Evolutionary conservation across 2,329 filamentous ascomycete genomes (phyloP).

Genomic region (Fusarium sp.): DNA sequence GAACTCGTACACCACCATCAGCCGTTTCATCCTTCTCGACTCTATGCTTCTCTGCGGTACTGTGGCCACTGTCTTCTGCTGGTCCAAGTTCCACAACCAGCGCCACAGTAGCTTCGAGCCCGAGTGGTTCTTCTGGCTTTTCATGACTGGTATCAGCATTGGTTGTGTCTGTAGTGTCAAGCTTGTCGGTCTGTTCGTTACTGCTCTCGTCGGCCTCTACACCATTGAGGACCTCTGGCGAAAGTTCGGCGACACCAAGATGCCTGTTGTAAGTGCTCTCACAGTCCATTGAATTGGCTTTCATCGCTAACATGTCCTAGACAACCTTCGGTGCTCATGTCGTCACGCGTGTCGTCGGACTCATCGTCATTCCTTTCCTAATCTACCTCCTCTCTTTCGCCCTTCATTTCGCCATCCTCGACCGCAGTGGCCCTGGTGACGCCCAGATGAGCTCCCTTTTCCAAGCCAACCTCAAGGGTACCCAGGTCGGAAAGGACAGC

Average conservation of each 20-base stretch:
- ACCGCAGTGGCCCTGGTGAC: slow-evolving; percentile 94
- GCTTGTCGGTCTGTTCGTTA: slow-evolving; percentile 96
- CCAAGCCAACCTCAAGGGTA: slow-evolving; percentile 94
- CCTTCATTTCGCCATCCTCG: slow-evolving; percentile 91
- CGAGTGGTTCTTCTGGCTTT: slow-evolving; percentile 95
- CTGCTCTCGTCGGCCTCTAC: slow-evolving; percentile 93
- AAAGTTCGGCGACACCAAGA: slow-evolving; percentile 94
- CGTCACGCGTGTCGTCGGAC: slow-evolving; percentile 80
- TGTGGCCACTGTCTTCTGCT: slow-evolving; percentile 97
- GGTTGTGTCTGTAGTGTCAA: slow-evolving; percentile 99
- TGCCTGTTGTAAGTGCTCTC: slow-evolving; percentile 76
- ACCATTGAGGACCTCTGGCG: slow-evolving; percentile 97
- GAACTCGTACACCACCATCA: slow-evolving; percentile 99
- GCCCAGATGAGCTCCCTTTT: slow-evolving; percentile 99
- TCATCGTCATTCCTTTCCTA: slow-evolving; percentile 88
- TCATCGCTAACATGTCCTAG: slow-evolving; percentile 43
- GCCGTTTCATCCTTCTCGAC: slow-evolving; percentile 96
- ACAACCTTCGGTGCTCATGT: slow-evolving; percentile 81
- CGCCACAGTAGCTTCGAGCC: slow-evolving; percentile 86
- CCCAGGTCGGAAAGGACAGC: slow-evolving; percentile 93
- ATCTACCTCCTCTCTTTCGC: slow-evolving; percentile 98
- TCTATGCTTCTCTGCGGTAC: slow-evolving; percentile 99
- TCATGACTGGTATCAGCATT: slow-evolving; percentile 93
- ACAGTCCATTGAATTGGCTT: neutral
- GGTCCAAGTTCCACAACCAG: slow-evolving; percentile 94